These are phyloP conservation scores for Fomitopsis pulvina DNA, from an alignment of 768 basidiomycete genomes.

Conservation along the genomic window DNA sequence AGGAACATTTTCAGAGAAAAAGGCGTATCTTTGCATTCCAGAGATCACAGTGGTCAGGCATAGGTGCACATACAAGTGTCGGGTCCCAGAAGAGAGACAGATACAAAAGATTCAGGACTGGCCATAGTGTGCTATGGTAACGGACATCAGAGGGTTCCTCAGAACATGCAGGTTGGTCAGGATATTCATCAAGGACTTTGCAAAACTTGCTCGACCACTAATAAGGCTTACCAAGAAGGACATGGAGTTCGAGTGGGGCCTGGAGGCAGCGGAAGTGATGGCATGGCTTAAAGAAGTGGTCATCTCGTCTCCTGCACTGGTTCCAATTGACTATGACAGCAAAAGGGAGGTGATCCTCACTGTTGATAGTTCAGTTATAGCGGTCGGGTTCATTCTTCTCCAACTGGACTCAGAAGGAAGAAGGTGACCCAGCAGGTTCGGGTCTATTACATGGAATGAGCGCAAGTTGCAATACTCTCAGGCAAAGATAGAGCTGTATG, in stretches of 20 bases:
- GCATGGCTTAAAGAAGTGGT: slow-evolving; percentile 13
- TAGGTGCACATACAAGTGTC: slow-evolving; percentile 29
- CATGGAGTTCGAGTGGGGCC: slow-evolving; percentile 11
- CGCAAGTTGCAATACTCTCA: slow-evolving; percentile 10
- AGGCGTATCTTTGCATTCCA: not conserved
- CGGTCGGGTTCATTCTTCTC: not conserved
- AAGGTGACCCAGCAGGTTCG: slow-evolving; percentile 25
- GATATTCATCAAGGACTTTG: slow-evolving; percentile 12
- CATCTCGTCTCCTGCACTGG: slow-evolving; percentile 1
- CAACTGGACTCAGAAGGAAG: slow-evolving; percentile 8
- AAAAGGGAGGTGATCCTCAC: slow-evolving; percentile 11
- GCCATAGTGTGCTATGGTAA: slow-evolving; percentile 10
- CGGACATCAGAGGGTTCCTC: too few species aligned
- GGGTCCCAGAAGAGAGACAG: slow-evolving; percentile 19
- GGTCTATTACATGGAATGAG: slow-evolving; percentile 30
- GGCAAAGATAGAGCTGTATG: slow-evolving; percentile 22
- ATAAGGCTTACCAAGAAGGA: too few species aligned
- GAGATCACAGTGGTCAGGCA: slow-evolving; percentile 29
- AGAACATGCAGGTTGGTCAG: slow-evolving; percentile 14
- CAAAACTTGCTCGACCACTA: slow-evolving; percentile 11
- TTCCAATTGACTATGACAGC: slow-evolving; percentile 15
- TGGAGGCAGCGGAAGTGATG: slow-evolving; percentile 8
- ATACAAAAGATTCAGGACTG: slow-evolving; percentile 22
- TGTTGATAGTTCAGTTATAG: slow-evolving; percentile 10
- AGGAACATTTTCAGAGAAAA: slow-evolving; percentile 15